Evolutionary conservation across 225 moss, liverwort and hornwort species (phyloP).

Genomic region (Takakia lepidozioides): DNA sequence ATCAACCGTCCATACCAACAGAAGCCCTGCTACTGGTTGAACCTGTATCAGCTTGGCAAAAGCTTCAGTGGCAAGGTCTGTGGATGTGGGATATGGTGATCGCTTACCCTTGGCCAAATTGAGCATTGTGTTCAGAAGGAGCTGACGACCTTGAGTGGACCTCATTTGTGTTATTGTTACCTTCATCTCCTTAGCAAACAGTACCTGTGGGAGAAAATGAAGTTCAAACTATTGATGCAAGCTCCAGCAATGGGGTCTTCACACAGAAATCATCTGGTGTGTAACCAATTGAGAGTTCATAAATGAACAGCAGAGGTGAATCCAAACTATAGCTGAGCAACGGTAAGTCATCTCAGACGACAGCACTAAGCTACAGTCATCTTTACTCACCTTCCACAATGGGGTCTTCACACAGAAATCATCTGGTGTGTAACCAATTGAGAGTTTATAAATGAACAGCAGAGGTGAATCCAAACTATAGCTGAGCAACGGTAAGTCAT

Average conservation of each 20-base stretch:
- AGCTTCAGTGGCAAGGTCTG: slow-evolving; percentile 5
- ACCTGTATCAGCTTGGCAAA: slow-evolving; percentile 36
- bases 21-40: slow-evolving; percentile 21
- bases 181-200: slow-evolving; percentile 38
- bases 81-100: slow-evolving; percentile 15
- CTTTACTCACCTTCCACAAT: slow-evolving; percentile 43
- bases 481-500: not conserved
- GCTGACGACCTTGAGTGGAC: slow-evolving; percentile 16
- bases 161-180: slow-evolving; percentile 18
- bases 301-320: no score
- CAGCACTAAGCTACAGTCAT: not conserved
- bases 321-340: not conserved
- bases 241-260: no score
- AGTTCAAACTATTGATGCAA: no score
- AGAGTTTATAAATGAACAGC: no score
- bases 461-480: not conserved
- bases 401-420: no score
- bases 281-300: no score
- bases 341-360: not conserved
- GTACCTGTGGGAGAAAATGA: slow-evolving; percentile 25
- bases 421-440: no score
- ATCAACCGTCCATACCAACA: slow-evolving; percentile 49
- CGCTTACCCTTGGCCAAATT: slow-evolving; percentile 40
- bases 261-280: no score
- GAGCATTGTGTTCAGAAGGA: slow-evolving; percentile 22